Conservation (phyloP, 1,284 basidiomycete genomes). For the Apiotrichum veenhuisii region DNA sequence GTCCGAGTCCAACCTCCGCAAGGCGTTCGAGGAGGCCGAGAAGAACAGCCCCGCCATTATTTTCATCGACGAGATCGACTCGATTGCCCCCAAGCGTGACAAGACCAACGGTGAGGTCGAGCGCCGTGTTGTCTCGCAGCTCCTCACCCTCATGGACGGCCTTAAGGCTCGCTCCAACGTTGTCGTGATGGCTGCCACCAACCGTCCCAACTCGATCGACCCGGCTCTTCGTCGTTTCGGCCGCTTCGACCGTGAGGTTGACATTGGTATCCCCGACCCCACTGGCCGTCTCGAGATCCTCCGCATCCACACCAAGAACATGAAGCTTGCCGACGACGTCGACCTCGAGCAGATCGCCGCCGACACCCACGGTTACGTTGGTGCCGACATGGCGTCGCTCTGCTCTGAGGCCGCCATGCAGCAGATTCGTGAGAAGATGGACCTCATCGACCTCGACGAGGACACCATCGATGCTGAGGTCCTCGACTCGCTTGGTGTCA, state of each 20-base stretch:
- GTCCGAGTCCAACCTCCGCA: conserved; percentile 92
- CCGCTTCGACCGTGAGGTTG: conserved; percentile 98
- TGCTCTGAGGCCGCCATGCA: conserved; percentile 98
- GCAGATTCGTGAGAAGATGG: conserved; percentile 98
- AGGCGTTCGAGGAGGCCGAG: conserved; percentile 98
- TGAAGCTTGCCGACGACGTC: conserved; percentile 97
- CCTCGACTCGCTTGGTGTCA: conserved; percentile 89
- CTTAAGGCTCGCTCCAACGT: conserved; percentile 98
- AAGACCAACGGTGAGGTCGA: conserved; percentile 99
- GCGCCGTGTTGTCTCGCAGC: conserved; percentile 95
- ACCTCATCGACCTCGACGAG: conserved; percentile 84
- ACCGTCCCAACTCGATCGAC: conserved; percentile 95
- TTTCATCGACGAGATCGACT: conserved; percentile 95
- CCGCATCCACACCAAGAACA: conserved; percentile 99
- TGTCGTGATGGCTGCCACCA: conserved; percentile 99
- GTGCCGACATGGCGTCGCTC: conserved; percentile 92
- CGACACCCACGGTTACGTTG: conserved; percentile 98
- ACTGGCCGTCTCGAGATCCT: conserved; percentile 97
- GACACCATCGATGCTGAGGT: conserved; percentile 97
- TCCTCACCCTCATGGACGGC: conserved; percentile 98
- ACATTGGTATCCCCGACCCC: conserved; percentile 98
- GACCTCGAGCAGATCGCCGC: conserved; percentile 98
- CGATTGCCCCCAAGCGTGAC: conserved; percentile 98
- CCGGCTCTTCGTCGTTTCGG: conserved; percentile 97
- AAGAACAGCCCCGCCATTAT: conserved; percentile 99